Evolutionary conservation across 1,139 yeast species (phyloP).

Genomic region (Yamadazyma dushanensis): DNA sequence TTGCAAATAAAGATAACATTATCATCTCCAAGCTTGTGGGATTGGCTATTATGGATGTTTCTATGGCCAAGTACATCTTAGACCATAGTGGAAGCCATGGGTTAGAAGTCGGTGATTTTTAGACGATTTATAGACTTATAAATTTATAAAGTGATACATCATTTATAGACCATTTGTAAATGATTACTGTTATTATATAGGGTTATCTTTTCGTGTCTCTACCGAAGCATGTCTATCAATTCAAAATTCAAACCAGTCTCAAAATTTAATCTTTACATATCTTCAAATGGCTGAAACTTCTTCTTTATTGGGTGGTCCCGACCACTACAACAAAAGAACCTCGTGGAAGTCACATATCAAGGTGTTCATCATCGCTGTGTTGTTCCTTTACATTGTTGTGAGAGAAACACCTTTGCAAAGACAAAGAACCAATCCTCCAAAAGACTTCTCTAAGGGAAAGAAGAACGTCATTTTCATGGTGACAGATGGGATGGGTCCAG

Average conservation of each 20-base stretch:
- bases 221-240: not conserved
- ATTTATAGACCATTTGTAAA: too few species aligned
- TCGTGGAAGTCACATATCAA: constrained; percentile 3
- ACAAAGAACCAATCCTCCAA: not conserved
- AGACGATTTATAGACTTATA: constrained; percentile 7
- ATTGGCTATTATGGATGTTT: constrained; percentile 59
- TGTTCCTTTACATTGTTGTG: constrained; percentile 3
- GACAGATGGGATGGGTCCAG: constrained; percentile 91
- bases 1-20: constrained; percentile 23
- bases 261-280: too few species aligned
- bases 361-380: constrained; percentile 3
- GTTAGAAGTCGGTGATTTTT: not conserved
- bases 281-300: constrained; percentile 6
- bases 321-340: constrained; percentile 4
- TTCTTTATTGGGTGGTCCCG: constrained; percentile 4
- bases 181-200: too few species aligned
- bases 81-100: not conserved
- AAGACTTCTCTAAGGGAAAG: constrained; percentile 11
- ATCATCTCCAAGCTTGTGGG: constrained; percentile 59
- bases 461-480: constrained; percentile 77
- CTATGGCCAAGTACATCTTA: constrained; percentile 37
- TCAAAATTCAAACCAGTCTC: too few species aligned
- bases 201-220: too few species aligned
- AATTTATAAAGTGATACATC: too few species aligned
- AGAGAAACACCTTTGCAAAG: constrained; percentile 2